A percentile compares a stretch with the other conserved stretches of the same genome.
These are phyloP conservation scores for Podila epigama DNA, from an alignment of 192 early-diverging fungal genomes.

Conservation along the genomic window DNA sequence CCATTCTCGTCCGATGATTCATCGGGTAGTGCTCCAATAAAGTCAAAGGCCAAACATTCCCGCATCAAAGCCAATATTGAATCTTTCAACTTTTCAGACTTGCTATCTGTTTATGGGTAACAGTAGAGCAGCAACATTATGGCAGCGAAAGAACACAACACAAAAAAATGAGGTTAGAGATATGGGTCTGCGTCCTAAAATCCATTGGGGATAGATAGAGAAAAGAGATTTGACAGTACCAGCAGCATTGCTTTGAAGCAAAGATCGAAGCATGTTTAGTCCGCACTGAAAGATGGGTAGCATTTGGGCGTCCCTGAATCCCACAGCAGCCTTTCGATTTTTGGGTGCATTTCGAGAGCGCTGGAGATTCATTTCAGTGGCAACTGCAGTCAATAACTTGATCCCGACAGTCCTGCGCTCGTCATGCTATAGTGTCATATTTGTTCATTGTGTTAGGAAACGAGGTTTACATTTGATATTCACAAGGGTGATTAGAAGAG, in stretches of 20 bases:
- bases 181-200: too few species aligned
- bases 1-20: slow-evolving; percentile 38
- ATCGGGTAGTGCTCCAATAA: slow-evolving; percentile 32
- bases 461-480: too few species aligned
- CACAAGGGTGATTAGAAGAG: not conserved
- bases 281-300: slow-evolving; percentile 33
- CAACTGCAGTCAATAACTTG: slow-evolving; percentile 10
- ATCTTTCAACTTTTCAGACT: slow-evolving; percentile 20
- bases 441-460: too few species aligned
- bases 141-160: too few species aligned
- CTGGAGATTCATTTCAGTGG: slow-evolving; percentile 31
- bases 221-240: too few species aligned
- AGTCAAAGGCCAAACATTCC: slow-evolving; percentile 34
- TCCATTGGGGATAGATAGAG: too few species aligned
- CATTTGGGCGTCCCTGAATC: slow-evolving; percentile 38
- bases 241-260: slow-evolving; percentile 15
- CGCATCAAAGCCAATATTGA: slow-evolving; percentile 19
- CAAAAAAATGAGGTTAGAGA: too few species aligned
- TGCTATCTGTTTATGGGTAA: slow-evolving; percentile 9
- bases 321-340: slow-evolving; percentile 31
- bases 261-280: slow-evolving; percentile 14
- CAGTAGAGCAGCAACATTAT: too few species aligned
- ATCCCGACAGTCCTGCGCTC: slow-evolving; percentile 23
- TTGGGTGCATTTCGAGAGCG: slow-evolving; percentile 17
- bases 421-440: slow-evolving; percentile 6